phyloP scores from a whole-genome alignment of 2,329 filamentous ascomycete species.

The Penicillium sp. region DNA sequence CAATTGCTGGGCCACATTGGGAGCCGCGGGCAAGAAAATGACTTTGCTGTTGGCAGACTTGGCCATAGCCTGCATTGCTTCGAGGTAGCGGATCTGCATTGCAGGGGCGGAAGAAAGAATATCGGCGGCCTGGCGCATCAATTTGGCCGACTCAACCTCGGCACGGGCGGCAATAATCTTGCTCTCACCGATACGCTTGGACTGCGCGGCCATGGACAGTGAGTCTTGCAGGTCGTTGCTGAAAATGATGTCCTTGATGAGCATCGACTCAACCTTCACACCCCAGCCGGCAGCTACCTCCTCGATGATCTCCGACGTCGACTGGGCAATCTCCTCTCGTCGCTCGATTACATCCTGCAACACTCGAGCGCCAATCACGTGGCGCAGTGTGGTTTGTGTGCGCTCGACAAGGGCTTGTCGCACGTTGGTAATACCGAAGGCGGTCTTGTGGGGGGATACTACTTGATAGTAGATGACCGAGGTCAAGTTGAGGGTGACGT shows the following conservation, averaged over 20 bases:
- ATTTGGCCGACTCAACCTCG: constrained; percentile 91
- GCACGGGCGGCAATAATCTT: constrained; percentile 97
- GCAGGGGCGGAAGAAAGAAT: constrained; percentile 87
- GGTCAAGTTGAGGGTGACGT: constrained; percentile 87
- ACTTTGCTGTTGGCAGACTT: constrained; percentile 87
- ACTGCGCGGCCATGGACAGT: constrained; percentile 96
- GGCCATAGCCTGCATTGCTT: constrained; percentile 98
- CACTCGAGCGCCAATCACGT: constrained; percentile 91
- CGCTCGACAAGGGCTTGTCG: constrained; percentile 95
- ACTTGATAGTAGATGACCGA: constrained; percentile 99
- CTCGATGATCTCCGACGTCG: constrained; percentile 95
- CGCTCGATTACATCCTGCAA: constrained; percentile 98
- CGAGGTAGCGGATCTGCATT: constrained; percentile 97
- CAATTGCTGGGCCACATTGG: constrained; percentile 54
- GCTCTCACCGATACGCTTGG: constrained; percentile 95
- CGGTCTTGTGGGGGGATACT: constrained; percentile 88
- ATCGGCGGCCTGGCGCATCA: constrained; percentile 81
- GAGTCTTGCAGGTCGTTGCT: constrained; percentile 92
- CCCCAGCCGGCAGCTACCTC: constrained; percentile 93
- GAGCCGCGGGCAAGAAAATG: constrained; percentile 70
- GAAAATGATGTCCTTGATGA: constrained; percentile 99
- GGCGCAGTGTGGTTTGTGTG: constrained; percentile 93
- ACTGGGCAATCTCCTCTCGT: constrained; percentile 92
- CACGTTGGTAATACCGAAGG: constrained; percentile 93
- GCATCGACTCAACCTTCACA: constrained; percentile 94